Evolutionary conservation across 768 basidiomycete genomes (phyloP).

Genomic region (Rhodosporidiobolus odoratus): DNA sequence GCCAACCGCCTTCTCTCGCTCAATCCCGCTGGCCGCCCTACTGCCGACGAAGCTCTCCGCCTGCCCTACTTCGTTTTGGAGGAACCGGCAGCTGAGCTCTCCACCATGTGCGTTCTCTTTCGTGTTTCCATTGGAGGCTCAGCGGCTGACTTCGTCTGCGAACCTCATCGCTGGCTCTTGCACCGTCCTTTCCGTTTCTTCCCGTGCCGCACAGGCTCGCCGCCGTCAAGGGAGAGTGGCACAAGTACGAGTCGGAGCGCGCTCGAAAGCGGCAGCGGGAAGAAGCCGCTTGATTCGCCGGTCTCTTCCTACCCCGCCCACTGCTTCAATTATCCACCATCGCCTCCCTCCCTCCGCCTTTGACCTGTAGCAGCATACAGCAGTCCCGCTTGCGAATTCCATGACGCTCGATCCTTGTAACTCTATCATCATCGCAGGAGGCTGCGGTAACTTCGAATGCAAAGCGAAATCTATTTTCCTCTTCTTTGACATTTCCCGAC

Average conservation of each 20-base stretch:
- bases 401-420: too few relatives aligned
- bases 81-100: constrained; percentile 65
- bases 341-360: neutral
- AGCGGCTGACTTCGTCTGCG: too few relatives aligned
- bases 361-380: too few relatives aligned
- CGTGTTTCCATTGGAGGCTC: neutral
- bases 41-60: constrained; percentile 72
- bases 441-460: too few relatives aligned
- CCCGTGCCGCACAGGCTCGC: constrained; percentile 52
- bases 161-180: neutral
- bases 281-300: neutral
- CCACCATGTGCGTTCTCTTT: constrained; percentile 66
- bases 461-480: too few relatives aligned
- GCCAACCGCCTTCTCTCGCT: constrained; percentile 75
- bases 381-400: too few relatives aligned
- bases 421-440: too few relatives aligned
- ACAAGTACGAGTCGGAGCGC: constrained; percentile 91
- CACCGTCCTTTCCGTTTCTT: constrained; percentile 43
- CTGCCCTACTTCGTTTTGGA: constrained; percentile 80
- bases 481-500: too few relatives aligned
- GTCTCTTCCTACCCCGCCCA: neutral
- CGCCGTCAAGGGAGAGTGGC: constrained; percentile 90
- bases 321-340: neutral
- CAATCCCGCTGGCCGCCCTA: constrained; percentile 69
- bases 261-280: constrained; percentile 49